A percentile compares a stretch with the other conserved stretches of the same genome.
phyloP scores from a whole-genome alignment of 1,284 basidiomycete species.

The Singerocomus inundabilis region DNA sequence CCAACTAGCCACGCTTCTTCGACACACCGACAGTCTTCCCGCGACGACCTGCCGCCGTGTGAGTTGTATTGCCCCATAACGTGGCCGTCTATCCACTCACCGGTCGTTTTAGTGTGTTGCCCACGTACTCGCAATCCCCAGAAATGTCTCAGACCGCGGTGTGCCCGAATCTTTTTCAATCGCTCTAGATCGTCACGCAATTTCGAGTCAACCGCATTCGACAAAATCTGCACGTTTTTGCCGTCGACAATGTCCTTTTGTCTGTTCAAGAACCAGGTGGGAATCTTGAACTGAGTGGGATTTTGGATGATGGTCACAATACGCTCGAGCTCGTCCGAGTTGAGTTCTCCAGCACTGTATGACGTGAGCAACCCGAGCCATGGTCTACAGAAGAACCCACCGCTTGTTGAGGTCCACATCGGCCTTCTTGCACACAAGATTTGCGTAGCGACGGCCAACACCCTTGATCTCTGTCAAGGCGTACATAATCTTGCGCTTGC shows the following conservation, averaged over 20 bases:
- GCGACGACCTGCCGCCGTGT: constrained; percentile 61
- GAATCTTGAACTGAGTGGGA: constrained; percentile 99
- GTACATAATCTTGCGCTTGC: constrained; percentile 98
- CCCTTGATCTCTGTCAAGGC: constrained; percentile 99
- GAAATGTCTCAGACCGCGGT: constrained; percentile 97
- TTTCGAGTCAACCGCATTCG: constrained; percentile 98
- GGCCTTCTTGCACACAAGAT: constrained; percentile 99
- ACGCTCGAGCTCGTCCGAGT: constrained; percentile 97
- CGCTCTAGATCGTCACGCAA: constrained; percentile 98
- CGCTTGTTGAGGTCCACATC: constrained; percentile 99
- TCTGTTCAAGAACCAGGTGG: constrained; percentile 99
- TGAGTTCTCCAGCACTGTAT: constrained; percentile 85
- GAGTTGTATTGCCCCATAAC: neutral
- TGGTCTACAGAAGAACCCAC: constrained; percentile 48
- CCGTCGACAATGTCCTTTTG: constrained; percentile 98
- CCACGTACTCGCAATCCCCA: constrained; percentile 95
- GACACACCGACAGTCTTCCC: constrained; percentile 93
- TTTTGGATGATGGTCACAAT: constrained; percentile 99
- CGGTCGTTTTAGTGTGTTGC: constrained; percentile 99
- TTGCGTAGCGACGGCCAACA: constrained; percentile 98
- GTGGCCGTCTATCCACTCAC: constrained; percentile 42
- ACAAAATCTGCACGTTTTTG: constrained; percentile 95
- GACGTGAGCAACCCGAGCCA: constrained; percentile 1
- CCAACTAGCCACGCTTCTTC: constrained; percentile 80
- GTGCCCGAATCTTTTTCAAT: constrained; percentile 99